Evolutionary conservation across 495 filamentous ascomycete genomes (phyloP).

Genomic region (Penicillium fimorum): DNA sequence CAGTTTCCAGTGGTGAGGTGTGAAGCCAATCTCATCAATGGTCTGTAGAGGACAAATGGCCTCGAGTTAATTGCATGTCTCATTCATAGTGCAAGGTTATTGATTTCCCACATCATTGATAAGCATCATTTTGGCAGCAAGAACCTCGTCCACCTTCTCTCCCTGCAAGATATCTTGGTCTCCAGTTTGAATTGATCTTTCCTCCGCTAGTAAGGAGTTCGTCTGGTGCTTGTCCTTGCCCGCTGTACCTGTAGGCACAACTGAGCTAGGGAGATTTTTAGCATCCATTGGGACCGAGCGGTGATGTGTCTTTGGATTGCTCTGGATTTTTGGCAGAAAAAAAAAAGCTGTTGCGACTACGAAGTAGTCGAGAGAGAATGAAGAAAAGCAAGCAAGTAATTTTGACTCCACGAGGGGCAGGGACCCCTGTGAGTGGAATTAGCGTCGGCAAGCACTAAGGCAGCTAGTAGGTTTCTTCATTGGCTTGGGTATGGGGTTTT

Average conservation of each 20-base stretch:
- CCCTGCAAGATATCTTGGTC: neutral
- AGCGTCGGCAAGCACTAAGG: neutral
- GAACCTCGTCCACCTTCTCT: constrained; percentile 54
- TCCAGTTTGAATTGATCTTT: neutral
- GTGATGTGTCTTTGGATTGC: neutral
- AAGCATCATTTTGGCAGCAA: constrained; percentile 66
- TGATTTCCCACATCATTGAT: constrained; percentile 60
- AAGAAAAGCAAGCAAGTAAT: neutral
- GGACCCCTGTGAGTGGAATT: neutral
- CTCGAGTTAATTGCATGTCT: neutral
- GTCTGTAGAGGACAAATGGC: constrained; percentile 31
- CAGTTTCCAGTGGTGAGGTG: constrained; percentile 64
- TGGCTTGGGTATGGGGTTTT: neutral
- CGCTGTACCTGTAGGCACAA: neutral
- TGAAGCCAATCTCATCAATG: constrained; percentile 74
- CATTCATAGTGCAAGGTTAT: constrained; percentile 1
- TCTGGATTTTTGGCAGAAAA: neutral
- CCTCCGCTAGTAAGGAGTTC: neutral
- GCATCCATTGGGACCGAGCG: neutral
- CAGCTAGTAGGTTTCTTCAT: neutral
- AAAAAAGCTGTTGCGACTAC: neutral
- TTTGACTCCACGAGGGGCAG: neutral
- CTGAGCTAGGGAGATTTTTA: neutral
- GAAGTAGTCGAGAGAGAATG: neutral
- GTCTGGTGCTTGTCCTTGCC: neutral